phyloP scores from a whole-genome alignment of 2,329 filamentous ascomycete genomes.

The Venturia effusa region DNA sequence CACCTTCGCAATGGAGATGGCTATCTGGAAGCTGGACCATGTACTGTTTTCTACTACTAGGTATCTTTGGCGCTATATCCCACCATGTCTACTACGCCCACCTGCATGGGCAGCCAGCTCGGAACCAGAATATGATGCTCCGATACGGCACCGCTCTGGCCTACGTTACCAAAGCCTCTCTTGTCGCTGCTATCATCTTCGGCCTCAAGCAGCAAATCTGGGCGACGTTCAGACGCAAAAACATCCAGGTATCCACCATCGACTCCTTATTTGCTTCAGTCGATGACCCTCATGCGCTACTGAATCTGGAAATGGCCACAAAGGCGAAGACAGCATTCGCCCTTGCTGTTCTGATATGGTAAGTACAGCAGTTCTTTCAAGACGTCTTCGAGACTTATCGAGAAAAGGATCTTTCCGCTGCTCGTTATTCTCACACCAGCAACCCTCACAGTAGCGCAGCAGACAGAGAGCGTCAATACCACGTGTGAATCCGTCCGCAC shows the following conservation, averaged over 20 bases:
- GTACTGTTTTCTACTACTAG: constrained; percentile 19
- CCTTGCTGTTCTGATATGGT: background rate
- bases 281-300: constrained; percentile 25
- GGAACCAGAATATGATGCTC: constrained; percentile 23
- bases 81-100: constrained; percentile 25
- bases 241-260: constrained; percentile 27
- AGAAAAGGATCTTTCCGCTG: constrained; percentile 21
- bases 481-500: constrained; percentile 20
- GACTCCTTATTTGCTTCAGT: constrained; percentile 26
- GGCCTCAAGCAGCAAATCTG: constrained; percentile 28
- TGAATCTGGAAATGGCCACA: constrained; percentile 26
- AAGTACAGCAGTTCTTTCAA: background rate
- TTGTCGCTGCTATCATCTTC: constrained; percentile 24
- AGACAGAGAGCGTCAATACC: constrained; percentile 16
- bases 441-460: constrained; percentile 23
- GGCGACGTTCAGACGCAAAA: constrained; percentile 25
- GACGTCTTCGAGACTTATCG: background rate
- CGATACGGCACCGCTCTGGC: constrained; percentile 27
- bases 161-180: constrained; percentile 26
- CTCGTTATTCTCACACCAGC: constrained; percentile 25
- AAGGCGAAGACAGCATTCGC: constrained; percentile 24
- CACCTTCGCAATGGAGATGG: constrained; percentile 1
- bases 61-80: constrained; percentile 21
- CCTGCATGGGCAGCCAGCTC: constrained; percentile 21
- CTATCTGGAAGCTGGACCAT: background rate